Base-by-base conservation (phyloP, 805 yeast genomes). In the Nakazawaea peltata region DNA sequence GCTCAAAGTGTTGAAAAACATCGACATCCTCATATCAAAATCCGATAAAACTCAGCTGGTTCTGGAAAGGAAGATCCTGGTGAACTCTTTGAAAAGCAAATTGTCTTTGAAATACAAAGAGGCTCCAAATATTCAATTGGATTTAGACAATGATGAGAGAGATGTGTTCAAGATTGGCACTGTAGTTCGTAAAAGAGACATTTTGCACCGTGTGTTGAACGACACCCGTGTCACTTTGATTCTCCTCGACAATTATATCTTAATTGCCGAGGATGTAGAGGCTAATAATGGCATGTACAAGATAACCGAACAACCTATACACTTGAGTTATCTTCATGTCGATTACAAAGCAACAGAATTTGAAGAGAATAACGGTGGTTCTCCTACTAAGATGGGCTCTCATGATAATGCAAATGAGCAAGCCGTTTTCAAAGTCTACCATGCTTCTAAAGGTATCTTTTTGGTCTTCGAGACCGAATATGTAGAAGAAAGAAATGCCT, bases 221-320 rank as follows among this genome's bases (percentile, higher is more conserved):
- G 41, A 37, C 18, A 12, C 27, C 4, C 28, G 15, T 13, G 31
- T 37, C 1, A 64, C 72, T 43, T 46, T 81, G 17, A 71, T 83
- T 14, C 56, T 85, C 19, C 56, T 85, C 34, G 94, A 85, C 49
- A 82, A 85, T 47, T 82, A 67, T 45, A 55, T 85, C 29, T 49
- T 85, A 22, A 67, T 85, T 1, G 77, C 84, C 1, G 79, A 84
- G 27, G 65, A 65, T 31, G 53, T 69, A 2, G 61, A 62, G 7
- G 69, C 66, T 30, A 69, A 61, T 14, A 7, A 41, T 36, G 32
- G 47, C 25, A 46, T 44, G 13, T 65, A 50, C 30, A 65, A 65
- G 43, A 65, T 77, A 0, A 49, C 63, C 9, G 84, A 77, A 45
- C 63, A 63, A 29, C 84, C 85, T 1, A 71, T 77, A 8, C 79